Evolutionary conservation across 169 alveolate species (phyloP).

Genomic region (Amoebophrya sp.): DNA sequence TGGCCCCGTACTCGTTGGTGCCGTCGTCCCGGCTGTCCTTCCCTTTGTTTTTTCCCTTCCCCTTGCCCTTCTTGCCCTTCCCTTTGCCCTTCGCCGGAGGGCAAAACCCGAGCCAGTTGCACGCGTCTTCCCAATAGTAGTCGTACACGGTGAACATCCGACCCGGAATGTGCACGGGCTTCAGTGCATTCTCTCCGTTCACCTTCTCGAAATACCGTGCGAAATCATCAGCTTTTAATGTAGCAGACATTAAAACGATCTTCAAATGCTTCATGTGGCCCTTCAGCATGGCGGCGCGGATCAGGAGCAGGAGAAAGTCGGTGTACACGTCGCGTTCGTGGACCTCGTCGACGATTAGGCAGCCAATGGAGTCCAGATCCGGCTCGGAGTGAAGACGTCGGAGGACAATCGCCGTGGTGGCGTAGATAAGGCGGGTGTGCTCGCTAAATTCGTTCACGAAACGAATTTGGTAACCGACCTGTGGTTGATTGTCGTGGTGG

Average conservation of each 20-base stretch:
- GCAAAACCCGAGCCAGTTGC: conserved; percentile 42
- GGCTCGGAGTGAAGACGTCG: conserved; percentile 45
- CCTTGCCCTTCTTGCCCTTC: neutral
- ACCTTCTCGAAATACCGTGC: conserved; percentile 41
- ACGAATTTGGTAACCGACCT: conserved; percentile 48
- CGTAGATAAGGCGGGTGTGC: conserved; percentile 43
- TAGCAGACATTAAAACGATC: conserved; percentile 44
- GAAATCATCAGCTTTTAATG: conserved; percentile 43
- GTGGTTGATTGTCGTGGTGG: neutral
- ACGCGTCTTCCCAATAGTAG: conserved; percentile 46
- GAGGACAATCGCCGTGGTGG: conserved; percentile 46
- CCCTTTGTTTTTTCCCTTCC: neutral
- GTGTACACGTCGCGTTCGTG: conserved; percentile 48
- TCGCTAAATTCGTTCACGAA: conserved; percentile 45
- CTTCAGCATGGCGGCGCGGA: conserved; percentile 42
- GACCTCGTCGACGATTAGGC: conserved; percentile 46
- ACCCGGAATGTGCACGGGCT: conserved; percentile 38
- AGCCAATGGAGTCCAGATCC: conserved; percentile 41
- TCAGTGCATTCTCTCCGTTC: conserved; percentile 42
- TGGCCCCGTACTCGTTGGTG: neutral
- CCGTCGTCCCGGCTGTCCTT: neutral
- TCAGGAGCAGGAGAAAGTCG: conserved; percentile 41
- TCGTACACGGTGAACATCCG: conserved; percentile 43
- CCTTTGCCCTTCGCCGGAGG: conserved; percentile 37
- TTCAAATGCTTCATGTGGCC: conserved; percentile 44